Evolutionary conservation across 768 basidiomycete species (phyloP), one percentile per base, ranked within the genome.

Genomic region (Tulasnella sp.): DNA sequence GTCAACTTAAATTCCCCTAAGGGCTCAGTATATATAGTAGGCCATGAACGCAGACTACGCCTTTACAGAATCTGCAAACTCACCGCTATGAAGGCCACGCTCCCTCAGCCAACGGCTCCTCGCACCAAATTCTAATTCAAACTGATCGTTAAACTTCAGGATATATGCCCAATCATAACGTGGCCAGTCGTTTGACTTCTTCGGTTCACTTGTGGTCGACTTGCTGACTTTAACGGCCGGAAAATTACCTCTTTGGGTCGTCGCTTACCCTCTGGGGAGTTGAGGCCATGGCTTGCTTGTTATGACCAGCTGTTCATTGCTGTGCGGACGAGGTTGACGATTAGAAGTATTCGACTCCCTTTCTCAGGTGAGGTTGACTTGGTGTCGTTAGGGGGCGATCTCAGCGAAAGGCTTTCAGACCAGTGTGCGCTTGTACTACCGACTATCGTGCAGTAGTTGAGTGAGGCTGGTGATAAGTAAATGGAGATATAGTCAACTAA

Each of bases 401-500:
- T 73, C 77, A 5, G 69, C 67, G 66, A 85, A 77, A 21, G 81
- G 65, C 0, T 75, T 77, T 79, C 78, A 1, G 82, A 85, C 84
- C 84, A 86, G 67, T 85, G 84, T 0, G 83, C 84, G 3, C 71
- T 84, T 0, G 84, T 85, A 69, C 76, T 82, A 24, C 79, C 77
- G 59, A 86, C 65, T 68, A 86, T 71, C 9, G 82, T 84, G 43
- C 76, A 75, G 67, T 83, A 86, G 63, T 80, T 78, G 5, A 68
- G 75, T 3, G 81, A 81, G 0, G 75, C 70, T 9, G 76, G 74
- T 1, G 71, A 68, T 9, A 77, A 68, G 69, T 85, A 79, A 17
- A 75, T 64, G 27, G 72, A 68, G 65, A 83, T 70, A 69, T 84
- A 84, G 48, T 80, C 78, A 1, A 71, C 66, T 3, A 80, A 75